phyloP scores from a whole-genome alignment of 108 stramenopile species.

The Craspedostauros australis region DNA sequence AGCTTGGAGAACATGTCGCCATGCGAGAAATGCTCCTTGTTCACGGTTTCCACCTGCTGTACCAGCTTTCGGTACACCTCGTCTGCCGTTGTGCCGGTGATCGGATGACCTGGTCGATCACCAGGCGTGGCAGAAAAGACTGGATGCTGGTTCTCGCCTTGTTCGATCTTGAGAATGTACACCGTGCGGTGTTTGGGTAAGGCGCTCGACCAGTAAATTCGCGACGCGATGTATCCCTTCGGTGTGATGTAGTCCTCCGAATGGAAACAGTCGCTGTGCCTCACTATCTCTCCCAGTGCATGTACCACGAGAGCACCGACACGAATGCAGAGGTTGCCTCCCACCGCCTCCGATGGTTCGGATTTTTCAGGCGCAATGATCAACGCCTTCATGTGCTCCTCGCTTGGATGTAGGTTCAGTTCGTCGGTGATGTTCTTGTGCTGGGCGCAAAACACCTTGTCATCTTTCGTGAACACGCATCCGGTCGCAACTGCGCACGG shows the following conservation, averaged over 20 bases:
- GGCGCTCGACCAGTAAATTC: constrained; percentile 63
- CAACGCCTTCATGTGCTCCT: constrained; percentile 54
- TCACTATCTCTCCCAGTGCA: constrained; percentile 48
- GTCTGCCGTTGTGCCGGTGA: constrained; percentile 16
- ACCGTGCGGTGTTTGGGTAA: constrained; percentile 42
- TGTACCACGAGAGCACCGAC: constrained; percentile 50
- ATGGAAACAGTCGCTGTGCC: constrained; percentile 49
- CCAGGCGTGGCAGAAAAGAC: constrained; percentile 45
- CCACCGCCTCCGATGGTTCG: constrained; percentile 4
- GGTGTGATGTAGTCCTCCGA: constrained; percentile 52
- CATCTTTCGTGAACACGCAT: constrained; percentile 41
- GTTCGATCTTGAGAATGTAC: constrained; percentile 47
- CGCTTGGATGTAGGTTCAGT: constrained; percentile 26
- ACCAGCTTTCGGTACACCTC: constrained; percentile 34
- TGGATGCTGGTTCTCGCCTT: constrained; percentile 11
- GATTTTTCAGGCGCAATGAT: constrained; percentile 35
- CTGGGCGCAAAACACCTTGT: constrained; percentile 36
- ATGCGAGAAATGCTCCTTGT: constrained; percentile 40
- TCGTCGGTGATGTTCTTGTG: constrained; percentile 34
- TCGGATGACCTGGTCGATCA: constrained; percentile 30
- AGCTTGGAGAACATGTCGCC: constrained; percentile 46
- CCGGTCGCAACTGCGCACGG: constrained; percentile 55
- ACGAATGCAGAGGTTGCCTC: constrained; percentile 27
- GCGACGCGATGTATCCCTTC: constrained; percentile 44
- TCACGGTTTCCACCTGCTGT: constrained; percentile 29